Evolutionary conservation across 257 asterid genomes (phyloP).

Genomic region (Solanum lignicaule): DNA sequence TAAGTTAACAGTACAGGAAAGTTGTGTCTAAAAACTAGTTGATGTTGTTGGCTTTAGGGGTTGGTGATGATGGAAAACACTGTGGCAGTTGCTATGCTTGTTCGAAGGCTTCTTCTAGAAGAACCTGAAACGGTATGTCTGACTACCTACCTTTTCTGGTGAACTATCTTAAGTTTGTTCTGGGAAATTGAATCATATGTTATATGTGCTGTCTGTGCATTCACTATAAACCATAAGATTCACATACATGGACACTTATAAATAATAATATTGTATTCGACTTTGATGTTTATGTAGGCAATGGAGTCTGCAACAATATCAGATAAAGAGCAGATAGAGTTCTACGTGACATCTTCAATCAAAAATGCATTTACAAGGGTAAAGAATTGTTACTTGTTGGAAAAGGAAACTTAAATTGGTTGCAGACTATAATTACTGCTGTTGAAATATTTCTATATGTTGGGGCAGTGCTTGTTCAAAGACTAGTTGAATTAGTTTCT

Average conservation of each 20-base stretch:
- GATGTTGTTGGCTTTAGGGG: constrained; percentile 35
- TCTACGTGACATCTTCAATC: constrained; percentile 66
- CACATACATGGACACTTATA: neutral
- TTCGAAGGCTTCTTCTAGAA: constrained; percentile 88
- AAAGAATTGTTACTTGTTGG: neutral
- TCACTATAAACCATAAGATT: neutral
- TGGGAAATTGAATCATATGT: neutral
- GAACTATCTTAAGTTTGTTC: neutral
- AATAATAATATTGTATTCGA: neutral
- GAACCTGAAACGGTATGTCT: constrained; percentile 77
- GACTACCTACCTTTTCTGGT: neutral
- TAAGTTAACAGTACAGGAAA: neutral
- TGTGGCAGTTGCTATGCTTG: constrained; percentile 63
- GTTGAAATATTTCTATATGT: neutral
- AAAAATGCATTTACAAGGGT: constrained; percentile 82
- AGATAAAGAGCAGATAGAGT: constrained; percentile 80
- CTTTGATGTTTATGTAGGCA: constrained; percentile 39
- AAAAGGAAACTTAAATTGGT: neutral
- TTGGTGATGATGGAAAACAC: constrained; percentile 67
- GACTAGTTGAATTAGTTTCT: neutral
- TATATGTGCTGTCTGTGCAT: neutral
- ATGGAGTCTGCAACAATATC: constrained; percentile 45
- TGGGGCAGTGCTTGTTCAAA: neutral
- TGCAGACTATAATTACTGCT: neutral
- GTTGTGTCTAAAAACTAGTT: neutral